Base-by-base conservation (phyloP, 176 grass and related monocot genomes). In the Raddia distichophylla region DNA sequence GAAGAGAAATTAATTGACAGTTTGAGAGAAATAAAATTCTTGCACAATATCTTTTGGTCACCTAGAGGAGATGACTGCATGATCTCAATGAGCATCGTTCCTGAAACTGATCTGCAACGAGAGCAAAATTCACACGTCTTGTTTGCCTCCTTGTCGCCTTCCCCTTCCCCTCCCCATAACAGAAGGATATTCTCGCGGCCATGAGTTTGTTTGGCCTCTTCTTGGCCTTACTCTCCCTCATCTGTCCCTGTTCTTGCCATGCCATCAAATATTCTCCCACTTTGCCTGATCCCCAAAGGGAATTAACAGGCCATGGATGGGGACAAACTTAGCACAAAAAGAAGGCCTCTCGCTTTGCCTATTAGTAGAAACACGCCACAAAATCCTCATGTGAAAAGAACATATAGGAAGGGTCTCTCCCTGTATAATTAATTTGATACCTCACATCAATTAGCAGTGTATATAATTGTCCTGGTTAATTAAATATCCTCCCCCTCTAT, bases 101-200 rank as follows among this genome's bases (percentile, higher is more conserved):
- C 57, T 1, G 57, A 70, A 91, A 91, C 60, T 76, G 14, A 60
- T 67, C 84, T 76, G 78, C 87, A 88, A 86, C 18, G 85, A 85
- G 86, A 86, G 76, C 80, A 79, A 91, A 69, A 74, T 96, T 91
- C 71, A 91, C 86, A 91, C 88, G 93, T 85, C 93, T 96, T 84
- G 82, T 83, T 80, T 80, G 74, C 86, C 75, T 87, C 7, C 54
- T 91, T 91, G 86, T 91, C 85, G 71, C 78, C 74, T 93, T 89
- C 69, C 67, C 78, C 74, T 93, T 89, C 69, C 72, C 52, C 49
- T 75, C 66, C 67, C 52, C 60, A 90, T 91, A 93, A 91, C 88
- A 93, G 94, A 96, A 93, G 71, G 87, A 82, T 91, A 93, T 96
- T 91, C 88, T 80, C 48, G 75, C 71, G 68, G 64, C 85, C 80